These are phyloP conservation scores for Botrytis porri DNA, from an alignment of 2,329 filamentous ascomycete species.

Conservation along the genomic window DNA sequence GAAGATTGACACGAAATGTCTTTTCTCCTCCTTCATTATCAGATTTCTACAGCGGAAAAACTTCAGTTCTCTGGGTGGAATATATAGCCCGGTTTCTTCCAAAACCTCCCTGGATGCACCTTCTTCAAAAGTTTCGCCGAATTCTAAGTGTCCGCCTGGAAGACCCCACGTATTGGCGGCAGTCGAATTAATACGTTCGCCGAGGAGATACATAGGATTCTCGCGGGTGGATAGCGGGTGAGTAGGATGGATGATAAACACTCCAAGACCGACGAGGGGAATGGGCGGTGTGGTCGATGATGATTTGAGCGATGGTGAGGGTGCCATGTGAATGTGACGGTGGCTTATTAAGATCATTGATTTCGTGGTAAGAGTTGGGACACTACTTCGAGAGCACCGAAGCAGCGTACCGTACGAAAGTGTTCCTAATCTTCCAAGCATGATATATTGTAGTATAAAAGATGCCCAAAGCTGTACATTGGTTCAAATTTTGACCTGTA, in stretches of 20 bases:
- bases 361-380: neutral
- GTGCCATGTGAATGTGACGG: neutral
- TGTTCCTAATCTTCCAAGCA: neutral
- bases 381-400: neutral
- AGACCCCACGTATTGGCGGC: conserved; percentile 57
- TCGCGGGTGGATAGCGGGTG: conserved; percentile 12
- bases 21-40: neutral
- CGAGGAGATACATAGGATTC: conserved; percentile 27
- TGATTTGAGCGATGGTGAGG: conserved; percentile 1
- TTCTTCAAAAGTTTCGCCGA: conserved; percentile 57
- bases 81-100: conserved; percentile 66
- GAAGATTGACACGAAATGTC: conserved; percentile 73
- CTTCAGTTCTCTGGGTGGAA: conserved; percentile 46
- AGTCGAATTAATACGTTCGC: conserved; percentile 26
- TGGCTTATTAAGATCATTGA: neutral
- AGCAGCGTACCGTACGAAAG: neutral
- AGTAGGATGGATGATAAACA: conserved; percentile 24
- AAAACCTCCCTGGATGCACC: conserved; percentile 65
- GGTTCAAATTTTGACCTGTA: neutral
- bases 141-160: conserved; percentile 74
- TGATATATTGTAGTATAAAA: neutral
- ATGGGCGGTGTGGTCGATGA: neutral
- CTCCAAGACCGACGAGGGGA: conserved; percentile 26
- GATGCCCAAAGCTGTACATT: neutral
- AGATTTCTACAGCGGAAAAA: conserved; percentile 54